These are phyloP conservation scores for Tulasnella sp. DNA, from an alignment of 768 basidiomycete genomes.

Conservation along the genomic window DNA sequence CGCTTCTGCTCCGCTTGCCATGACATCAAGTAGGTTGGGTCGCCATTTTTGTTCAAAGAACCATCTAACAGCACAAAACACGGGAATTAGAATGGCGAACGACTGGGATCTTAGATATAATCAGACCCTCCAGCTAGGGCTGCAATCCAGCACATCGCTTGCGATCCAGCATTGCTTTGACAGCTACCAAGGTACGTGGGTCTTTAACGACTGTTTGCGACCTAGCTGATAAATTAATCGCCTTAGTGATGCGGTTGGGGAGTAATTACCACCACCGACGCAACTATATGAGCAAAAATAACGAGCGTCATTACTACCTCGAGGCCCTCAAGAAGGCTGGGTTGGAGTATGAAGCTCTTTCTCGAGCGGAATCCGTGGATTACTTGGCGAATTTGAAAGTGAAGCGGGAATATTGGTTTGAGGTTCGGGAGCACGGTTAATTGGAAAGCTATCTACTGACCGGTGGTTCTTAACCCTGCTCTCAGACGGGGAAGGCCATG, in stretches of 20 bases:
- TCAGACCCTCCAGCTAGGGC: background rate
- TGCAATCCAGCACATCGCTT: background rate
- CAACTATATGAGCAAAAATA: background rate
- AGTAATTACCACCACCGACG: background rate
- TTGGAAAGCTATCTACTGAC: background rate
- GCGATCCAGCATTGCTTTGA: background rate
- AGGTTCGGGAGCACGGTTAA: background rate
- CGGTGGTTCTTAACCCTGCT: background rate
- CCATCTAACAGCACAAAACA: background rate
- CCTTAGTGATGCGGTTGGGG: background rate
- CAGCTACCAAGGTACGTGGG: background rate
- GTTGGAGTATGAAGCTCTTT: background rate
- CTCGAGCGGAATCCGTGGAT: background rate
- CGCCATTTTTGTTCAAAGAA: background rate
- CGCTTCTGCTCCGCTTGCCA: conserved; percentile 12
- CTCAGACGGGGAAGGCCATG: background rate
- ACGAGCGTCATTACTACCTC: background rate
- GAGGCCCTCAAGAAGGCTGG: background rate
- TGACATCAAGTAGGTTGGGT: conserved; percentile 1
- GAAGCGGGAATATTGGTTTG: background rate
- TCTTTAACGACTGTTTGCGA: background rate
- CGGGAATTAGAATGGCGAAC: background rate
- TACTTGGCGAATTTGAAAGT: background rate
- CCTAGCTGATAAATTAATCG: background rate
- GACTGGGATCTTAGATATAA: background rate